These are phyloP conservation scores for Apiospora koreana DNA, from an alignment of 2,329 filamentous ascomycete species.

Conservation along the genomic window DNA sequence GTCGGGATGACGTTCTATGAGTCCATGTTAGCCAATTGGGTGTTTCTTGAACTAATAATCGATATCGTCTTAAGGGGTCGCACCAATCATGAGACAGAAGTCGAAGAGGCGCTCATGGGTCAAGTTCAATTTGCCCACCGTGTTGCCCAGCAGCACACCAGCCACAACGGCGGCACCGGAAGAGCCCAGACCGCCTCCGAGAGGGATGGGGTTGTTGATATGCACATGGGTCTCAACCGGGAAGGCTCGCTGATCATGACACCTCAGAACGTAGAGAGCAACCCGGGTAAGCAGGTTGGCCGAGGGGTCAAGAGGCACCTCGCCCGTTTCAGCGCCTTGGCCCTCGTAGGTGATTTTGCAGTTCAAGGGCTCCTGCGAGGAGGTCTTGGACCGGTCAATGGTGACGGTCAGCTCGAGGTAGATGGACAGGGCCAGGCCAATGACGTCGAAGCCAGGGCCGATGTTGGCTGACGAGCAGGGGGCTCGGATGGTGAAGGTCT, in stretches of 20 bases:
- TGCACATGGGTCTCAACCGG: constrained; percentile 87
- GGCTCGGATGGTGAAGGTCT: constrained; percentile 72
- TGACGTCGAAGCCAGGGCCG: constrained; percentile 95
- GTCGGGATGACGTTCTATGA: constrained; percentile 79
- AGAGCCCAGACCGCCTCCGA: constrained; percentile 90
- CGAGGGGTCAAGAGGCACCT: constrained; percentile 82
- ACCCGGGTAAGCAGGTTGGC: constrained; percentile 92
- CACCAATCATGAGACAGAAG: constrained; percentile 95
- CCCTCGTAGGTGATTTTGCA: constrained; percentile 92
- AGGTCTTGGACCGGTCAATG: constrained; percentile 59
- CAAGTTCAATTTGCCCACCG: constrained; percentile 78
- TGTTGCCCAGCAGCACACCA: constrained; percentile 89
- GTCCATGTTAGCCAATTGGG: background rate
- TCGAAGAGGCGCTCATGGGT: constrained; percentile 84
- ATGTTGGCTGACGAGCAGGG: constrained; percentile 98
- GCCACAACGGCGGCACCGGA: constrained; percentile 95
- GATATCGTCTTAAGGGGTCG: constrained; percentile 21
- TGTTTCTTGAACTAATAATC: background rate
- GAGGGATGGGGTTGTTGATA: constrained; percentile 92
- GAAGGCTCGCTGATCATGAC: constrained; percentile 84
- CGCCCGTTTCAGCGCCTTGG: constrained; percentile 66
- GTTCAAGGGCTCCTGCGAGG: constrained; percentile 69
- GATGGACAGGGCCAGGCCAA: constrained; percentile 89
- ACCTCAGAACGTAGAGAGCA: constrained; percentile 90
- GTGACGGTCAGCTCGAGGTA: constrained; percentile 89